Percentiles rank a stretch among this genome's conserved stretches.
Conservation (phyloP, 495 filamentous ascomycete species). For the Lasiosphaeriaceae sp. region DNA sequence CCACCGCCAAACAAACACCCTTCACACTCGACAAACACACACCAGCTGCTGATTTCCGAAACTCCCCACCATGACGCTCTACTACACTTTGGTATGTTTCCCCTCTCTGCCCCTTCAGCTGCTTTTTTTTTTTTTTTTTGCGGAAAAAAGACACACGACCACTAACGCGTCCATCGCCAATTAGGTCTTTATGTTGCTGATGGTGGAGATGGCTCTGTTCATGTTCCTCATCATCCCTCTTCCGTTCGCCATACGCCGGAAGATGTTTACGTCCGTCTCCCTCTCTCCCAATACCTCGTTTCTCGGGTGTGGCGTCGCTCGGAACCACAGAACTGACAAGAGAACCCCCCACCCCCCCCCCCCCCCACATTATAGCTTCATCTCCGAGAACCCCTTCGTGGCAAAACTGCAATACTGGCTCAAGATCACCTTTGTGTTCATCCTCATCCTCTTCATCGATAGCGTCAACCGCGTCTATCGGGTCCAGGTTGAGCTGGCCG, state of each 20-base stretch:
- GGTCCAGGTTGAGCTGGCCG: conserved; percentile 81
- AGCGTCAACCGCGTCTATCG: conserved; percentile 98
- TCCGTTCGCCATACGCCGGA: conserved; percentile 80
- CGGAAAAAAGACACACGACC: no score
- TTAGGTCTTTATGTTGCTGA: conserved; percentile 91
- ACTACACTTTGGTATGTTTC: conserved; percentile 87
- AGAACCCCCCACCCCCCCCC: no score
- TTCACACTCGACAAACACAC: background rate
- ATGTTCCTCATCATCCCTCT: conserved; percentile 87
- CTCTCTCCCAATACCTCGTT: background rate
- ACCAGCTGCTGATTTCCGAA: background rate
- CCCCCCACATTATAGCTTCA: conserved; percentile 53
- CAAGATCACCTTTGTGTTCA: conserved; percentile 97
- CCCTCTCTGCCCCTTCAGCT: background rate
- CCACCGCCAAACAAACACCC: background rate
- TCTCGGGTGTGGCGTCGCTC: no score
- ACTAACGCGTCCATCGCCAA: background rate
- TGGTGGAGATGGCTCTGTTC: conserved; percentile 92
- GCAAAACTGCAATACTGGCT: conserved; percentile 50
- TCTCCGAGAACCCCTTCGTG: conserved; percentile 75
- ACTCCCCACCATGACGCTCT: conserved; percentile 83
- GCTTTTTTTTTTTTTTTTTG: no score
- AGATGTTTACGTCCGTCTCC: conserved; percentile 73
- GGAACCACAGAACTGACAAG: no score
- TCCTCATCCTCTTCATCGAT: conserved; percentile 95